phyloP scores from a whole-genome alignment of 2,329 filamentous ascomycete species.

The Sarocladium kiliense region DNA sequence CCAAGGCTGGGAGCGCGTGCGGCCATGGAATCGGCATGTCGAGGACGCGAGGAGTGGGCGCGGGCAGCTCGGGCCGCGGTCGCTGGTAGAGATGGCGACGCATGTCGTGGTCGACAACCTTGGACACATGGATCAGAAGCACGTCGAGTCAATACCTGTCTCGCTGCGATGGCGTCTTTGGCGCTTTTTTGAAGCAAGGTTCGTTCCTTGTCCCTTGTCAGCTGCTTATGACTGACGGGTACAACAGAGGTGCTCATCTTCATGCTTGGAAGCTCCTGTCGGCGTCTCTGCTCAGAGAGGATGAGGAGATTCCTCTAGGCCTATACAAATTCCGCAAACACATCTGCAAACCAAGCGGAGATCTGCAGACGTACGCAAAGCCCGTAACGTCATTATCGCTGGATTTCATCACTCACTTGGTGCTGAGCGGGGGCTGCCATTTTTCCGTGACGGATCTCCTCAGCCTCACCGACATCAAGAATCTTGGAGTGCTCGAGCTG shows the following conservation, averaged over 20 bases:
- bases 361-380: slow-evolving; percentile 29
- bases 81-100: slow-evolving; percentile 33
- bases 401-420: slow-evolving; percentile 36
- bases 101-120: slow-evolving; percentile 32
- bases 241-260: slow-evolving; percentile 27
- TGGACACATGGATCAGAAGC: slow-evolving; percentile 25
- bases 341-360: slow-evolving; percentile 27
- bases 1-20: slow-evolving; percentile 1
- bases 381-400: slow-evolving; percentile 30
- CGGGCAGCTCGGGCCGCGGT: slow-evolving; percentile 26
- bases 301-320: slow-evolving; percentile 28
- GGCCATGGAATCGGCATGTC: slow-evolving; percentile 1
- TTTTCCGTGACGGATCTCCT: slow-evolving; percentile 35
- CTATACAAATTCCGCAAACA: slow-evolving; percentile 35
- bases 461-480: slow-evolving; percentile 34
- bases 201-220: slow-evolving; percentile 12
- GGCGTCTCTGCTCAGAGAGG: slow-evolving; percentile 25
- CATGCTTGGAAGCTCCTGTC: slow-evolving; percentile 37
- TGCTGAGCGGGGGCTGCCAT: slow-evolving; percentile 29
- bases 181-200: slow-evolving; percentile 35
- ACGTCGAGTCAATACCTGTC: slow-evolving; percentile 29
- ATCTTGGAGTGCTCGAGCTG: slow-evolving; percentile 43
- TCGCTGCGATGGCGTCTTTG: slow-evolving; percentile 32
- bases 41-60: slow-evolving; percentile 4
- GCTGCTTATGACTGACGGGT: not conserved